Evolutionary conservation across 257 asterid species (phyloP).

Genomic region (Scutellaria barbata): DNA sequence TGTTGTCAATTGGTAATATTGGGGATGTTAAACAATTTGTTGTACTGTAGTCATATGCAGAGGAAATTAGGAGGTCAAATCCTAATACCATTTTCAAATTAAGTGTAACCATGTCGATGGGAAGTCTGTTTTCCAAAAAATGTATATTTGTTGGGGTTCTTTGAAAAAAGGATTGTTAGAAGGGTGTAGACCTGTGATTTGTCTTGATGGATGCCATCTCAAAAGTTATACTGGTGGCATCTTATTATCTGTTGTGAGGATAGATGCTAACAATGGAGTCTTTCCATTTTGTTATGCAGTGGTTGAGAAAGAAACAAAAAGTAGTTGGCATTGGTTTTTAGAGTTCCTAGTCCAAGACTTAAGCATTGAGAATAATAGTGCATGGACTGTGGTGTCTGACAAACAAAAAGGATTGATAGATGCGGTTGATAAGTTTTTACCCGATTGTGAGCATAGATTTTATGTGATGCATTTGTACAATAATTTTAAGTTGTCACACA

Average conservation of each 20-base stretch:
- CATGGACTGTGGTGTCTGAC: neutral
- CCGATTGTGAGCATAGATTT: neutral
- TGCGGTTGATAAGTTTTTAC: neutral
- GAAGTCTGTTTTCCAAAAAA: no score
- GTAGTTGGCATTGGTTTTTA: neutral
- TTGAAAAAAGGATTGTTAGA: no score
- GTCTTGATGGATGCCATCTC: no score
- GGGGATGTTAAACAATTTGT: no score
- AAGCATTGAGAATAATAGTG: neutral
- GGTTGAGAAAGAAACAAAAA: neutral
- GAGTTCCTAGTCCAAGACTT: neutral
- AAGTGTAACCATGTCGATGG: no score
- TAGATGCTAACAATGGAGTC: neutral
- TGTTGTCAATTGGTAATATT: no score
- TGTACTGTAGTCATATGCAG: no score
- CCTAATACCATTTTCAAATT: no score
- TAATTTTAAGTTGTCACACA: neutral
- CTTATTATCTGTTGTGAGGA: neutral
- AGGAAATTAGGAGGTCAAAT: no score
- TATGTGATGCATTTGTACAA: neutral
- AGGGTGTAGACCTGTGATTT: no score
- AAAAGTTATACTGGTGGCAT: neutral
- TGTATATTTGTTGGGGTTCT: no score
- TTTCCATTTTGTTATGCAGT: neutral
- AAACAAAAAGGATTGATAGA: conserved; percentile 6